Conservation (phyloP, 2,329 filamentous ascomycete genomes). For the Arthrobotrys entomopaga region DNA sequence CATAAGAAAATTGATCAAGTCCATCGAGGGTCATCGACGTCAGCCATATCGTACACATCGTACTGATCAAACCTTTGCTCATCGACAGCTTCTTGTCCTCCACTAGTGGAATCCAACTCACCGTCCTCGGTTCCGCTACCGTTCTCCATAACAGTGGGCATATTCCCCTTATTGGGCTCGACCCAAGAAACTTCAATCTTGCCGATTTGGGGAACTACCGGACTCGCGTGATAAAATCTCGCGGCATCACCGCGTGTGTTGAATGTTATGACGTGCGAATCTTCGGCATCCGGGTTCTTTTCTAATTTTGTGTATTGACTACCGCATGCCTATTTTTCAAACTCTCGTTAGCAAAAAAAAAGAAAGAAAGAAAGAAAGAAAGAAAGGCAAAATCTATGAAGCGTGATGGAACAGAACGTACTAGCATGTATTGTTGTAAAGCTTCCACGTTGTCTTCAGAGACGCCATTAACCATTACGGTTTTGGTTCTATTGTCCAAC, state of each 20-base stretch:
- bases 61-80: conserved; percentile 30
- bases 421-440: conserved; percentile 76
- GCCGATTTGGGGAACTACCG: conserved; percentile 25
- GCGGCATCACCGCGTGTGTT: conserved; percentile 61
- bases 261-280: conserved; percentile 67
- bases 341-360: conserved; percentile 56
- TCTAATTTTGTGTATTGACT: conserved; percentile 58
- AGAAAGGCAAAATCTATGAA: not conserved
- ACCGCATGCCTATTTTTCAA: conserved; percentile 52
- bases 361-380: not conserved
- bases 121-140: conserved; percentile 12
- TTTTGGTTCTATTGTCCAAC: conserved; percentile 79
- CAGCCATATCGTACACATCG: conserved; percentile 54
- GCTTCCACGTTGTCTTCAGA: conserved; percentile 74
- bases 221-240: conserved; percentile 39
- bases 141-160: not conserved
- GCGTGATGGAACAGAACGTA: conserved; percentile 64
- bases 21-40: conserved; percentile 45
- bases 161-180: conserved; percentile 13
- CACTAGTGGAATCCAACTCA: conserved; percentile 24
- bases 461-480: conserved; percentile 73
- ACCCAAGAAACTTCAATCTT: conserved; percentile 50
- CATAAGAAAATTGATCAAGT: conserved; percentile 21
- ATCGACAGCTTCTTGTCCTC: not conserved
- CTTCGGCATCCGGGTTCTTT: conserved; percentile 58